phyloP scores from a whole-genome alignment of 345 rosid species.

The Populus deltoides region DNA sequence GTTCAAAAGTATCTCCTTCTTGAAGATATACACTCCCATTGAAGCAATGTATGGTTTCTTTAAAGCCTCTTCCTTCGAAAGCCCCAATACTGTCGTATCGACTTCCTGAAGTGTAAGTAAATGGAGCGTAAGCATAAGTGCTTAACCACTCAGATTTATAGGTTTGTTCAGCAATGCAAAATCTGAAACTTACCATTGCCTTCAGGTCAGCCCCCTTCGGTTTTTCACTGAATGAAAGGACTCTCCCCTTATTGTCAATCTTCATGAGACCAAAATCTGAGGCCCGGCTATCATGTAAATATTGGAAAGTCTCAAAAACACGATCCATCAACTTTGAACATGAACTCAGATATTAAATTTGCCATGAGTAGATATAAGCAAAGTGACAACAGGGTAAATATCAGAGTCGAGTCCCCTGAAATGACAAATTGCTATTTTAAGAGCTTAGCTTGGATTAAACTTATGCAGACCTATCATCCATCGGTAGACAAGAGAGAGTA shows the following conservation, averaged over 20 bases:
- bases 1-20: conserved; percentile 87
- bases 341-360: neutral
- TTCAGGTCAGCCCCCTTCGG: conserved; percentile 78
- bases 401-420: too few species aligned
- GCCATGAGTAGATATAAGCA: neutral
- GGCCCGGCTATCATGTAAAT: conserved; percentile 73
- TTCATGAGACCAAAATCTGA: conserved; percentile 97
- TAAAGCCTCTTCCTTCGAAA: conserved; percentile 66
- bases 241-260: conserved; percentile 82
- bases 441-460: neutral
- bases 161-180: neutral
- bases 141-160: neutral
- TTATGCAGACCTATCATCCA: conserved; percentile 65
- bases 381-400: too few species aligned
- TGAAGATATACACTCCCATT: conserved; percentile 96
- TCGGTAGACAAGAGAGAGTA: conserved; percentile 72
- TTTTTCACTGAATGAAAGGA: conserved; percentile 85
- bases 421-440: too few species aligned
- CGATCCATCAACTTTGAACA: neutral
- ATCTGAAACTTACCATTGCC: conserved; percentile 57
- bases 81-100: conserved; percentile 83
- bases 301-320: conserved; percentile 15
- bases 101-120: conserved; percentile 51
- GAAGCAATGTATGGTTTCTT: conserved; percentile 96
- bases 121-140: neutral